These are phyloP conservation scores for Colletotrichum sp. DNA, from an alignment of 2,329 filamentous ascomycete species.

Conservation along the genomic window DNA sequence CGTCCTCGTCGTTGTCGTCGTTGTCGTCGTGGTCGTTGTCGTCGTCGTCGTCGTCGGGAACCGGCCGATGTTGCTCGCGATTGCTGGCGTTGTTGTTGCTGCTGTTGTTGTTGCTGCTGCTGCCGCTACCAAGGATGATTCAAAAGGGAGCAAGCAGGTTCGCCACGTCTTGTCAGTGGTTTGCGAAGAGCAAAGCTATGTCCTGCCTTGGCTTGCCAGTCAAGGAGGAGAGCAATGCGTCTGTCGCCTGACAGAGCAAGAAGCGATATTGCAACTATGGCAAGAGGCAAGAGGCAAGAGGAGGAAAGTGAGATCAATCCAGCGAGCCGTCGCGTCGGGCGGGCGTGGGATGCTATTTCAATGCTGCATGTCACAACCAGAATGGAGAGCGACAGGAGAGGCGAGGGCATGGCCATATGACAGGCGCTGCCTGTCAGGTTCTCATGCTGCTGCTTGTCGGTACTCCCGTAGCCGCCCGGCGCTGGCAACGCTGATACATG, in stretches of 20 bases:
- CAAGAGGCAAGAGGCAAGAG: neutral
- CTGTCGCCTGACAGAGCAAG: neutral
- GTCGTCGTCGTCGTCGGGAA: neutral
- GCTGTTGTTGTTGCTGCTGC: neutral
- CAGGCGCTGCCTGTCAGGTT: neutral
- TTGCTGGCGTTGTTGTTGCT: neutral
- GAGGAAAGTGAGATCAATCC: neutral
- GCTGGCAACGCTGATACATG: neutral
- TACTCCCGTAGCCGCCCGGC: neutral
- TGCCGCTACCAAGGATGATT: neutral
- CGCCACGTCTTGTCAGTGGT: neutral
- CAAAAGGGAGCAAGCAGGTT: neutral
- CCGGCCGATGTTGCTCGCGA: neutral
- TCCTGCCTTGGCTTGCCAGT: neutral
- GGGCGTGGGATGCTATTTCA: constrained; percentile 11
- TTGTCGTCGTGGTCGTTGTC: neutral
- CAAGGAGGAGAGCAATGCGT: constrained; percentile 6
- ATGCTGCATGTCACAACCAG: neutral
- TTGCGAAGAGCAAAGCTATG: constrained; percentile 2
- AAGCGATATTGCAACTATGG: neutral
- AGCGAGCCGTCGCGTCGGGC: neutral
- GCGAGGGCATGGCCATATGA: neutral
- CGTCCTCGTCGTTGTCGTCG: neutral
- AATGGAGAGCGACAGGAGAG: neutral
- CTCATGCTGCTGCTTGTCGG: neutral